Base-by-base conservation (phyloP, 106 monocot genomes). In the Dioscorea dumetorum region DNA sequence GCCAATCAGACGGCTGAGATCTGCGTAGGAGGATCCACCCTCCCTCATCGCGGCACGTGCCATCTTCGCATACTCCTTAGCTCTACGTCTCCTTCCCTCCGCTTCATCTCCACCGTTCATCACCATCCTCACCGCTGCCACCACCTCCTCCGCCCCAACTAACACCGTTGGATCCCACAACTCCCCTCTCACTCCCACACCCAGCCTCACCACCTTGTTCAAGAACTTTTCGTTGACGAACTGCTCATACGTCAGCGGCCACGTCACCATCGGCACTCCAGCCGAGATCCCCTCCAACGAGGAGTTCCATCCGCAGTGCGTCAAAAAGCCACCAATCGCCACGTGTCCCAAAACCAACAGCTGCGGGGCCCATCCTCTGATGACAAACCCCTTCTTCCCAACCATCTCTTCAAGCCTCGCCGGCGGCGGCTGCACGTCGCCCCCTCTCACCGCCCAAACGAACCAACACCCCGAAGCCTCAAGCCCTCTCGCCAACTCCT, bases 291-390 rank as follows among this genome's bases (percentile, higher is more conserved):
- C 66, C 66, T 66, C 66, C 19, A 66, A 21, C 48, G 50, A 24
- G 49, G 66, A 66, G 50, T 66, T 66, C 66, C 66, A 78, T 18
- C 78, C 78, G 60, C 78, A 72, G 67, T 78, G 66, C 66, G 66
- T 66, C 49, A 66, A 48, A 49, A 66, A 66, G 3, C 63, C 28
- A 12, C 63, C 69, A 3, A 58, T 8, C 8, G 69, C 28, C 8
- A 12, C 24, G 62, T 63, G 62, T 13, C 16, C 28, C 62, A 63
- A 20, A 13, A 63, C 33, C 32, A 34, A 2, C 24, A 63, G 12
- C n/a, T 63, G 62, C 32, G 62, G 62, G 13, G 62, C 63, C 63
- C 63, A 63, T 4, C 33, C 63, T 13, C 14, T 63, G 33, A 63
- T 22, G 21, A 59, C 59, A 5, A 59, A 2, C 22, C 22, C 22